Base-by-base conservation (phyloP, 192 early-diverging fungal genomes). In the Podila epigama region DNA sequence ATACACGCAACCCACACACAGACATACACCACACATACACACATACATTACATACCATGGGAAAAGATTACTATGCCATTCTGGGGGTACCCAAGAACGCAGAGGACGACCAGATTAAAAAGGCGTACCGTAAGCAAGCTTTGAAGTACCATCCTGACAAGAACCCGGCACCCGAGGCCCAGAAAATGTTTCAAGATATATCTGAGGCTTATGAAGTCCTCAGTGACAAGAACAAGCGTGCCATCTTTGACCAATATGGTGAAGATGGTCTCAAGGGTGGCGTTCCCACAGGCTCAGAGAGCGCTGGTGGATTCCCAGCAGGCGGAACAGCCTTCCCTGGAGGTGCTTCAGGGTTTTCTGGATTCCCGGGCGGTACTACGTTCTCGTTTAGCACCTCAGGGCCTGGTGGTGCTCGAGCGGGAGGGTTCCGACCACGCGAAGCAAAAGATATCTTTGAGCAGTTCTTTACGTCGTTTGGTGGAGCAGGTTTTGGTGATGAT, bases 201-300 rank as follows among this genome's bases (percentile, higher is more conserved):
- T 94, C 94, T 40, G 95, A 98, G 84, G 97, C 98, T 6, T 99
- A 94, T 73, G 98, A 99, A 78, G 91, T 95, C 20, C 85, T 99
- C 1, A 94, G 92, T 42, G 97, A 99, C 83, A 85, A 90, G 67
- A 85, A 98, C 58, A 98, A 98, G 86, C 87, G 96, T 28, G 86
- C 94, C 39, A 89, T 97, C 37, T 99, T 96, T 88, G 98, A 99
- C 73, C 90, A 92, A 67, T 99, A 87, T 69, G 96, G 96, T 31
- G 96, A 98, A 80, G 96, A 97, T 59, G 96, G 96, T 18, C 91
- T 95, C 69, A 95, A 95, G 79, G 90, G 86, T 71, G 88, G 85
- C 25, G 69, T 69, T 18, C 66, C 83, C 16, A 83, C 84, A n/a
- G 86, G 84, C 5, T 41, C 81, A 78, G 88, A 83, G 78, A 81